Conservation (phyloP, 192 early-diverging fungal genomes). For the Diversispora eburnea region DNA sequence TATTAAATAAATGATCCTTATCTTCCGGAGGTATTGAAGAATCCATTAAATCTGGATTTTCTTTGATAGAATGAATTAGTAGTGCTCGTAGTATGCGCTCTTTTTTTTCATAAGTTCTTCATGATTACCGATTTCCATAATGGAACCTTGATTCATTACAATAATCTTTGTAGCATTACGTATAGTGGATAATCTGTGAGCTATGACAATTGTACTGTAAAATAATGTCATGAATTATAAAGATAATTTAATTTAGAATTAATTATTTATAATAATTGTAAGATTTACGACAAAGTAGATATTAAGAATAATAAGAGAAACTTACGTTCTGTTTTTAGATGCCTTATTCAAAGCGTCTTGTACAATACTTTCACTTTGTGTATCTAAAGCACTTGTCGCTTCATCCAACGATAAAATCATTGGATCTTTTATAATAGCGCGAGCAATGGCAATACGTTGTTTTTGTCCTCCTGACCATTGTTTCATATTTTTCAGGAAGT, state of each 20-base stretch:
- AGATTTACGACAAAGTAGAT: too few species aligned
- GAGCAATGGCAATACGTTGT: conserved; percentile 79
- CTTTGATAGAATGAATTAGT: too few species aligned
- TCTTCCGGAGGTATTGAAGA: neutral
- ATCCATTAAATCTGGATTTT: neutral
- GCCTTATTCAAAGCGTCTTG: conserved; percentile 77
- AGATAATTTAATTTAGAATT: too few species aligned
- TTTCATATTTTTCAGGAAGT: conserved; percentile 81
- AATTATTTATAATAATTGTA: too few species aligned
- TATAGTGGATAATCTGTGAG: conserved; percentile 82
- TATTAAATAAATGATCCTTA: too few species aligned
- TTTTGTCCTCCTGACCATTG: conserved; percentile 59
- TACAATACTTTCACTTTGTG: conserved; percentile 67
- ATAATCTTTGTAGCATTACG: conserved; percentile 76
- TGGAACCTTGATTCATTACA: conserved; percentile 62
- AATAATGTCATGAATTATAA: too few species aligned
- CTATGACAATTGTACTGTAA: conserved; percentile 86
- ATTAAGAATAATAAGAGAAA: too few species aligned
- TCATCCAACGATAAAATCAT: conserved; percentile 85
- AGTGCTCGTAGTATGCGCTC: conserved; percentile 54
- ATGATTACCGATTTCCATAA: conserved; percentile 72
- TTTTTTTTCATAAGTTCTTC: conserved; percentile 56
- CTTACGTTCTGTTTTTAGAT: conserved; percentile 63
- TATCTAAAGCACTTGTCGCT: conserved; percentile 86
- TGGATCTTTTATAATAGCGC: conserved; percentile 87